Evolutionary conservation across 768 basidiomycete species (phyloP), one percentile per base, ranked within the genome.

Genomic region (Tulasnella sp.): DNA sequence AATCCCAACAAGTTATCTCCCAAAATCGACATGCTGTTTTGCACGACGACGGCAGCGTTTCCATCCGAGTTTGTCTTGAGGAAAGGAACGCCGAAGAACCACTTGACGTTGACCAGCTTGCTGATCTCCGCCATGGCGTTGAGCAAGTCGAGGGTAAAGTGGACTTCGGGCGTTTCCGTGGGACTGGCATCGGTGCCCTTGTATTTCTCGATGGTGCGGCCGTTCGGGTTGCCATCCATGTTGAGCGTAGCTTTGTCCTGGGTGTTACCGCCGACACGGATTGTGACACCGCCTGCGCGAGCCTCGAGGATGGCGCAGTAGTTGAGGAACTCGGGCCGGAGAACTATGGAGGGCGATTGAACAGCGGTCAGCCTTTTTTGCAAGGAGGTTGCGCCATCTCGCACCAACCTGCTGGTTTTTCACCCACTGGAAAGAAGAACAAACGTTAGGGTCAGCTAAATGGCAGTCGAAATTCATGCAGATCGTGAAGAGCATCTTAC

Each of bases 81-180:
- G 68, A 78, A 78, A 1, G 84, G 80, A 29, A 83, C 77, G 14
- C 84, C 84, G 77, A 84, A 83, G 81, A 88, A 91, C 91, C 91
- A 92, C 70, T 88, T 83, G n/a, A 89, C 86, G 49, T 88, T 86
- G 19, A 89, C 85, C 12, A 91, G 80, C 0, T 84, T 80, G 0
- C 89, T 89, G 38, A 92, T 86, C 74, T 90, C 89, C 12, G 82
- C 80, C 81, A 91, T 86, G 78, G 91, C 85, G 80, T 89, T 88
- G 80, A 95, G 86, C 67, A 95, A 82, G 77, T 91, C 91, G 0
- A 84, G 80, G 0, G 91, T 89, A 75, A 90, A 89, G 39, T 89
- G 82, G 36, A 92, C 86, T 15, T 91, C 86, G 2, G 91, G 89
- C n/a, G 93, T 94, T 67, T 86, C 85, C 1, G 91, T 93, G 87